Conservation (phyloP, 352 stramenopile genomes). For the Globisporangium nunn region DNA sequence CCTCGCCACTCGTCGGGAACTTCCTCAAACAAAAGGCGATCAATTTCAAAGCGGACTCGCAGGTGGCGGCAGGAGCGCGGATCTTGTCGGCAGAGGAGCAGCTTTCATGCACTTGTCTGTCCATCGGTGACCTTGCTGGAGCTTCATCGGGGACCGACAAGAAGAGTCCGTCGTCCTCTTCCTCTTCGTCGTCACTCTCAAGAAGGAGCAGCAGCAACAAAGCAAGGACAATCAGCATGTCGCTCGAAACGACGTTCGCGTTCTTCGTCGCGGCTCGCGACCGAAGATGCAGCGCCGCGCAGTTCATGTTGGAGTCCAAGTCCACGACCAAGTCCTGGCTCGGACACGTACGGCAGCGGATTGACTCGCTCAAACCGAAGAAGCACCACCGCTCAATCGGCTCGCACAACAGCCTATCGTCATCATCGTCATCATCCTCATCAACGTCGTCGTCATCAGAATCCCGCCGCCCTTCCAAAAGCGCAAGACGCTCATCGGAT, state of each 20-base stretch:
- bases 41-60: constrained; percentile 63
- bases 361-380: constrained; percentile 58
- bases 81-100: constrained; percentile 49
- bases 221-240: constrained; percentile 65
- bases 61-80: constrained; percentile 36
- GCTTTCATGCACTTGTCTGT: constrained; percentile 58
- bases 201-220: constrained; percentile 67
- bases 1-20: constrained; percentile 41
- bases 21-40: constrained; percentile 60
- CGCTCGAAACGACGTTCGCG: constrained; percentile 62
- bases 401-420: not conserved
- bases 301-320: constrained; percentile 64
- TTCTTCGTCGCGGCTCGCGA: constrained; percentile 64
- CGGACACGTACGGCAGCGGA: constrained; percentile 43
- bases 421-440: not conserved
- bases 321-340: constrained; percentile 52
- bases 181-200: constrained; percentile 21
- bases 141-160: constrained; percentile 3
- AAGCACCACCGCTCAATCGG: constrained; percentile 41
- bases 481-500: constrained; percentile 9
- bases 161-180: constrained; percentile 4
- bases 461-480: not conserved
- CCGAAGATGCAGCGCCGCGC: constrained; percentile 28
- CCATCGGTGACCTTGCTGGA: constrained; percentile 41
- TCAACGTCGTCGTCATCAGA: constrained; percentile 8